Conservation (phyloP, 1,284 basidiomycete species). For the Anthracocystis panici-leucophaei region DNA sequence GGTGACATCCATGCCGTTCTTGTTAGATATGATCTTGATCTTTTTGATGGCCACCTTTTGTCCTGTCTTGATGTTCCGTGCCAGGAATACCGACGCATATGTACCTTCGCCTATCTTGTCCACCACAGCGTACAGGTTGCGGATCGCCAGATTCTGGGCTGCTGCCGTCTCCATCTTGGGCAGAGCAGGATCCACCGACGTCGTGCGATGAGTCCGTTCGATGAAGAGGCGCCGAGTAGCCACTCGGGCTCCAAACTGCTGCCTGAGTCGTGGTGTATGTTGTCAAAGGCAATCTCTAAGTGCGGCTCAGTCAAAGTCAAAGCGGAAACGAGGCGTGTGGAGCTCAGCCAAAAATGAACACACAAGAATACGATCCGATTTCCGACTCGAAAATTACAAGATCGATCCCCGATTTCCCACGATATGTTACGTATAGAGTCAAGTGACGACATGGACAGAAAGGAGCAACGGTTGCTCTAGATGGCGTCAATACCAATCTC, state of each 20-base stretch:
- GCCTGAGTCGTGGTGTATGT: neutral
- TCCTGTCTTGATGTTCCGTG: slow-evolving; percentile 76
- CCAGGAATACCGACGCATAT: slow-evolving; percentile 87
- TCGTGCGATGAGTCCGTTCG: neutral
- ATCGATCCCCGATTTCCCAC: slow-evolving; percentile 3
- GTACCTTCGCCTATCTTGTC: slow-evolving; percentile 83
- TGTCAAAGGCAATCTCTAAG: neutral
- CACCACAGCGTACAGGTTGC: slow-evolving; percentile 53
- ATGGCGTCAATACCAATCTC: slow-evolving; percentile 36
- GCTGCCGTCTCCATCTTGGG: slow-evolving; percentile 58
- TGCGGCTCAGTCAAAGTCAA: slow-evolving; percentile 1
- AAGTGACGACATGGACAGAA: no score
- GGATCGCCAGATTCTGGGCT: slow-evolving; percentile 54
- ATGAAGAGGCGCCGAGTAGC: neutral
- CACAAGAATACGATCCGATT: no score
- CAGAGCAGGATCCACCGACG: slow-evolving; percentile 12
- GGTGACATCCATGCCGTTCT: slow-evolving; percentile 98
- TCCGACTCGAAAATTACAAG: neutral
- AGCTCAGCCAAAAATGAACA: slow-evolving; percentile 2
- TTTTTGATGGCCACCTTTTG: slow-evolving; percentile 96
- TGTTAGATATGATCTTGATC: slow-evolving; percentile 74
- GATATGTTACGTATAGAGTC: no score
- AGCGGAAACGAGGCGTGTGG: neutral
- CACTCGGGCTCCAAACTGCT: slow-evolving; percentile 1
- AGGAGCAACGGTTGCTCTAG: slow-evolving; percentile 7